Evolutionary conservation across 2,329 filamentous ascomycete genomes (phyloP), one percentile per base, ranked within the genome.

Genomic region (Tolypocladium nubicola): DNA sequence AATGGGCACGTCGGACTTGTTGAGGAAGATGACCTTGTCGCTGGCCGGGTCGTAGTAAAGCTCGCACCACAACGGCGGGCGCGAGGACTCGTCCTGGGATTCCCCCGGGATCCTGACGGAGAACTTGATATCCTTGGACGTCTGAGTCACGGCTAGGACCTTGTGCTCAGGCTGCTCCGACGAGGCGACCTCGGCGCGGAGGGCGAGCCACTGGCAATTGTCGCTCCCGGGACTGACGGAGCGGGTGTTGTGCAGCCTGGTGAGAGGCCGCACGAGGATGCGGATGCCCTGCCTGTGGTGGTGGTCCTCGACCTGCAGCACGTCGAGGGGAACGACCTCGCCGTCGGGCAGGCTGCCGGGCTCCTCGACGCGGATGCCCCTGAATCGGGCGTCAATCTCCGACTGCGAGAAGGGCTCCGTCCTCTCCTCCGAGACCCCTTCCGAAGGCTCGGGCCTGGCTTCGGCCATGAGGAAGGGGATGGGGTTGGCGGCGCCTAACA

Each of bases 71-170:
- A 84, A 63, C 5, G 77, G 75, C 19, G 79, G 79, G 19, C 77
- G 71, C 9, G 71, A 67, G 10, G 68, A 70, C 50, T 74, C 73
- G 58, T 77, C 73, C 45, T 71, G 68, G 54, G 70, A 71, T 57
- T 78, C 76, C 19, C 75, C 74, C 5, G 80, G 81, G 57, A 84
- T 80, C 54, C 76, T 73, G 59, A 84, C 79, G 43, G 78, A 79
- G 64, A 83, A 83, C 60, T 82, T 83, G 73, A 83, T 82, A 67
- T 84, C 80, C 64, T 77, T 77, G 60, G 76, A 74, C 6, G 81
- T 84, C 71, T 84, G 81, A 62, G 80, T 82, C 64, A 84, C 81
- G 40, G 81, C 81, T 33, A 84, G 69, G 53, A 84, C 81, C 64
- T 77, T 80, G 67, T 82, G 77, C 60, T 76, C 74, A n/a, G 79